Evolutionary conservation across 1,284 basidiomycete genomes (phyloP), one percentile per base, ranked within the genome.

Genomic region (Lignosus rhinocerotis): DNA sequence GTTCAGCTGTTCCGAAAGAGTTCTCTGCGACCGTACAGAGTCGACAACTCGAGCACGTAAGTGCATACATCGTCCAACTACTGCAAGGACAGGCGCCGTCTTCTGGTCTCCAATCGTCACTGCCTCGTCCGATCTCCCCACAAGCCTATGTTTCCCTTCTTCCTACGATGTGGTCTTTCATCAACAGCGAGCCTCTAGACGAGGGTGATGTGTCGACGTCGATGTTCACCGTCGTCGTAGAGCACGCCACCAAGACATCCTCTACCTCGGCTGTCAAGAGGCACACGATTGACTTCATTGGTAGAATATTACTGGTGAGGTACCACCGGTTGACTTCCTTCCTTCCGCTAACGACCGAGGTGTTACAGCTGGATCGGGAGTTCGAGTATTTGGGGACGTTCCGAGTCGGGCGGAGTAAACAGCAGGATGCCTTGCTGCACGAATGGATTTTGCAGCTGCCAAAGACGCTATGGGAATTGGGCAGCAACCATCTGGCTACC

Each of bases 91-190:
- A 82, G 67, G 78, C 81, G 42, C 71, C 78, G 50, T 72, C 73
- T 25, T 64, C 68, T 39, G 43, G 75, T 77, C 67, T 66, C 80
- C 66, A 68, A 74, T 72, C 70, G 76, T 68, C 60, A 7, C 54
- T 72, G 19, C 58, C 69, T 12, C 83, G 77, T 14, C 58, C 73
- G 0, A 75, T 95, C 50, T 80, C 83, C 11, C 74, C 85, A 0
- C 69, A 79, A n/a, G 79, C 85, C 12, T 96, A 94, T 73, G 67
- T 74, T 3, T 80, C 87, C 1, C 78, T 96, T 32, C 76, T 94
- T 19, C 93, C 94, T 1, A 90, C 93, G 1, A 80, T 96, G 45
- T 96, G 93, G 92, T 83, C 87, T 30, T 76, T 97, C 46, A 70
- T 95, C 51, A 87, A 83, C 67, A 80, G 75, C 48, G 55, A 62